These are phyloP conservation scores for Akanthomyces muscarius DNA, from an alignment of 2,329 filamentous ascomycete species.

Conservation along the genomic window DNA sequence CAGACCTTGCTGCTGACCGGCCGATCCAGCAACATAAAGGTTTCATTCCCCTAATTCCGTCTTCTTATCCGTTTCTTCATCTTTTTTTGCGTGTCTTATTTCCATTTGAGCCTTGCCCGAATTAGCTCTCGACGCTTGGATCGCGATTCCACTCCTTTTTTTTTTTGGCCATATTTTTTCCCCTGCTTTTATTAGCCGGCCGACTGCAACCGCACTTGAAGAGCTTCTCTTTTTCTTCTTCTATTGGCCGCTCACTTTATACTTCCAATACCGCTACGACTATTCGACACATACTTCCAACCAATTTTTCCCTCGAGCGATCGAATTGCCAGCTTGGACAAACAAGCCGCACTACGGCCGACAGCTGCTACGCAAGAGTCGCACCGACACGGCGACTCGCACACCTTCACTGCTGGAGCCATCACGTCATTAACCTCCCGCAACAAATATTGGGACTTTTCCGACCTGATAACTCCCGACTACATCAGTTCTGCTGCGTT, in stretches of 20 bases:
- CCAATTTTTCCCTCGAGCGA: background rate
- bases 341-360: background rate
- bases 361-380: background rate
- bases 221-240: background rate
- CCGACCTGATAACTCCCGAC: background rate
- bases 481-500: background rate
- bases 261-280: background rate
- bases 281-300: background rate
- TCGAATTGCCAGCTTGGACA: background rate
- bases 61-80: background rate
- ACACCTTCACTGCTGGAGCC: background rate
- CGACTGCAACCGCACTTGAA: background rate
- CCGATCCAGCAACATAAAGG: background rate
- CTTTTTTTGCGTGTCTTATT: background rate
- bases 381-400: background rate
- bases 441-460: background rate
- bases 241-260: background rate
- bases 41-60: background rate
- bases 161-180: background rate
- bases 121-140: conserved; percentile 6
- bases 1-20: background rate
- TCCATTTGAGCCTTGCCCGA: background rate
- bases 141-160: conserved; percentile 10
- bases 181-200: background rate
- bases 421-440: background rate